phyloP scores from a whole-genome alignment of 768 basidiomycete genomes.

The Lentinula lateritia region DNA sequence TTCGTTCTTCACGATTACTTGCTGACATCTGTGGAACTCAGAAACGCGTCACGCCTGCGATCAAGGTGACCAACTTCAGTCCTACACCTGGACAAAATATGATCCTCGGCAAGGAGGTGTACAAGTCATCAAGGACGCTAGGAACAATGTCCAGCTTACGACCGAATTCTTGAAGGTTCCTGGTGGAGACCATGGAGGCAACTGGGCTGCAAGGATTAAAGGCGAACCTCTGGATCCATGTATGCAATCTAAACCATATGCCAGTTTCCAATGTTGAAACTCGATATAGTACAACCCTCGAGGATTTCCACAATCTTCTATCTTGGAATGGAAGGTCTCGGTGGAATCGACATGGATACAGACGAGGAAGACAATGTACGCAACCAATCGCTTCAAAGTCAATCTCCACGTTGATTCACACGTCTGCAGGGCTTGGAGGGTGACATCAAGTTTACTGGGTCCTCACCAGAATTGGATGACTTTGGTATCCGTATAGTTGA shows the following conservation, averaged over 20 bases:
- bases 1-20: neutral
- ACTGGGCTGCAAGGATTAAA: slow-evolving; percentile 83
- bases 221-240: slow-evolving; percentile 71
- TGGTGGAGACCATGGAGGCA: slow-evolving; percentile 77
- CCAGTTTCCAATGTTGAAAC: neutral
- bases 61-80: slow-evolving; percentile 74
- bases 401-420: slow-evolving; percentile 7
- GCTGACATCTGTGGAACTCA: slow-evolving; percentile 22
- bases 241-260: slow-evolving; percentile 23
- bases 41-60: slow-evolving; percentile 85
- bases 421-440: slow-evolving; percentile 64
- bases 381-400: slow-evolving; percentile 2
- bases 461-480: slow-evolving; percentile 73
- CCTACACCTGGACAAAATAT: slow-evolving; percentile 85
- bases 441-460: slow-evolving; percentile 64
- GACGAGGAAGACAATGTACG: slow-evolving; percentile 70
- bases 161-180: slow-evolving; percentile 85
- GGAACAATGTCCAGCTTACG: slow-evolving; percentile 81
- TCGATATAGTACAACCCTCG: slow-evolving; percentile 37
- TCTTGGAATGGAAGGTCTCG: slow-evolving; percentile 81
- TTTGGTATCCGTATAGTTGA: slow-evolving; percentile 80
- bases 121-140: slow-evolving; percentile 74
- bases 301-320: slow-evolving; percentile 82
- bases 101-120: slow-evolving; percentile 83
- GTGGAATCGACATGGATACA: slow-evolving; percentile 74